Evolutionary conservation across 306 rosid genomes (phyloP), one percentile per base, ranked within the genome.

Genomic region (Castanea crenata): DNA sequence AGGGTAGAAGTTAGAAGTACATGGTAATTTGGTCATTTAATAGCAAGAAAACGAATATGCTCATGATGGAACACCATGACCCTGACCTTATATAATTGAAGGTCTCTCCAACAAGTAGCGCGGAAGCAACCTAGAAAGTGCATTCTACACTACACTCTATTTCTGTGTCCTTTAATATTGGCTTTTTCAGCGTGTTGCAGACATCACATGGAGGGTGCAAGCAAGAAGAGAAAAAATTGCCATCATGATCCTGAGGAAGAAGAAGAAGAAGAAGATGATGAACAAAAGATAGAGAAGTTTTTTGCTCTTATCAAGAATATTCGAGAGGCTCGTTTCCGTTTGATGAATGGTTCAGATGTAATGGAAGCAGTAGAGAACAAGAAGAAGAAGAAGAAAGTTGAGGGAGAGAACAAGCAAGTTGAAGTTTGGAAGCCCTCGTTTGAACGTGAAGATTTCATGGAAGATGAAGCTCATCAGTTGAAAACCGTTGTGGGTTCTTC

Each of bases 361-460:
- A 0, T 4, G 20, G 31, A 49, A 10, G 70, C 49, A 1, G 5
- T 11, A 3, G 69, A 63, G 21, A 31, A 12, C 54, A 67, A 15
- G 71, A 32, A 77, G 18, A 58, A 5, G 71, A 76, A 69, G 27
- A 32, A 29, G 49, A 32, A n/a, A 14, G 12, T 23, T 3, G 58
- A 2, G 1, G 85, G 35, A 8, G 82, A 81, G 68, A 72, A 77
- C 23, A 61, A 38, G 68, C 57, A 23, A 9, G 73, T 35, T 51
- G 57, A 1, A 20, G 86, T 78, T 49, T 90, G 94, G 93, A 87
- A 55, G 77, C 94, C 93, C 4, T 72, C 77, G 58, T 92, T 90
- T 83, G 68, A 82, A 56, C 58, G 54, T 52, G 85, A 84, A 76
- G 94, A 88, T 80, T 92, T 90, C 65, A 67, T 54, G 16, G 87